phyloP scores from a whole-genome alignment of 2,329 filamentous ascomycete species.

The Ophiostoma piceae region DNA sequence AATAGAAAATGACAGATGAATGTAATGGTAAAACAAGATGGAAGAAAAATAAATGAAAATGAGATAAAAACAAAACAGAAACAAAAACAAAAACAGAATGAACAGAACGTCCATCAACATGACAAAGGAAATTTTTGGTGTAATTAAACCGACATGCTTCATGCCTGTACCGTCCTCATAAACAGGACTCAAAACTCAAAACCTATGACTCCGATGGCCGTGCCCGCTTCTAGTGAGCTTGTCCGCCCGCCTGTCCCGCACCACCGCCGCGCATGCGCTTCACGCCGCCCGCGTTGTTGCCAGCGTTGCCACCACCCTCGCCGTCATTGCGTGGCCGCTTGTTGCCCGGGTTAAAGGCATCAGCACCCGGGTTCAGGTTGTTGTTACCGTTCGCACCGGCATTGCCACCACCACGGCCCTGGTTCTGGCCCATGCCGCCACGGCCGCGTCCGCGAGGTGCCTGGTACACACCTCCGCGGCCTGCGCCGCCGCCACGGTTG shows the following conservation, averaged over 20 bases:
- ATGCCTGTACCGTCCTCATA: not conserved
- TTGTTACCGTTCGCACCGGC: conserved; percentile 34
- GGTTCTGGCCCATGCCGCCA: conserved; percentile 27
- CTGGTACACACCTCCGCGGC: conserved; percentile 31
- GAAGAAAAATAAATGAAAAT: not conserved
- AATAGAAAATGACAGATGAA: not conserved
- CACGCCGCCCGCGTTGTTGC: conserved; percentile 24
- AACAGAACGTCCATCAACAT: not conserved
- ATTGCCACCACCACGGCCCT: conserved; percentile 28
- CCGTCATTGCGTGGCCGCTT: conserved; percentile 51
- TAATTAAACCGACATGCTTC: not conserved
- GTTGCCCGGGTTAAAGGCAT: conserved; percentile 50
- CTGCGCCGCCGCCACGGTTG: conserved; percentile 26
- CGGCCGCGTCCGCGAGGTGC: conserved; percentile 30
- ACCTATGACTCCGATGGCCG: not conserved
- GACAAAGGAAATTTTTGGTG: conserved; percentile 11
- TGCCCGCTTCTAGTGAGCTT: not conserved
- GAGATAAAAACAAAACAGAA: not conserved
- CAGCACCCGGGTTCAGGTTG: conserved; percentile 46
- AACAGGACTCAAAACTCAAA: not conserved
- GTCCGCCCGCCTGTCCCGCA: not conserved
- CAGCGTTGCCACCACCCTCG: conserved; percentile 36
- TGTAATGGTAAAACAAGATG: not conserved
- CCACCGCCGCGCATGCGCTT: conserved; percentile 35
- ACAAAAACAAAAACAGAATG: not conserved